Conservation (phyloP, 345 rosid species). For the Rubroshorea leprosula region DNA sequence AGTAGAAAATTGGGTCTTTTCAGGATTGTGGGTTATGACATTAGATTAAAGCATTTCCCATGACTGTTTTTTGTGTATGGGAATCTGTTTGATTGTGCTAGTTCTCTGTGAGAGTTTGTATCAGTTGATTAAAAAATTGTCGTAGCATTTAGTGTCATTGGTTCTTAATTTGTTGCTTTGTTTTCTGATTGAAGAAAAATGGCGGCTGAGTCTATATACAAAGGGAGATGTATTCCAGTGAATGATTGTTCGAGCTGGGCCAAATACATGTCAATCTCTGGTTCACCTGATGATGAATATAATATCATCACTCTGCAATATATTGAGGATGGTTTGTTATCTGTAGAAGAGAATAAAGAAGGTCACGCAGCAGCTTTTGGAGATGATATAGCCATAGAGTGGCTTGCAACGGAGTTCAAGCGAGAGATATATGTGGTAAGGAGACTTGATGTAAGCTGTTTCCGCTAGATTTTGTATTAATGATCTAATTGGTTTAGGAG, state of each 20-base stretch:
- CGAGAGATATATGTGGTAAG: conserved; percentile 89
- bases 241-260: conserved; percentile 84
- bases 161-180: conserved; percentile 18
- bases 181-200: conserved; percentile 56
- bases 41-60: no score
- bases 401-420: conserved; percentile 93
- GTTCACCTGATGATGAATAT: conserved; percentile 82
- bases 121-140: background rate
- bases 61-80: no score
- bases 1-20: no score
- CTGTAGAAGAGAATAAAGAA: conserved; percentile 75
- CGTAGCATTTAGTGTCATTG: conserved; percentile 6
- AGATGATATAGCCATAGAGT: conserved; percentile 96
- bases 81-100: background rate
- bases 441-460: background rate
- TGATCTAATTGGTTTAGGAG: no score
- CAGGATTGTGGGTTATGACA: no score
- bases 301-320: conserved; percentile 88
- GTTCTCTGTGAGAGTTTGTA: background rate
- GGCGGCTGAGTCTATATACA: conserved; percentile 90
- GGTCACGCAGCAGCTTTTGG: conserved; percentile 97
- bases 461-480: no score
- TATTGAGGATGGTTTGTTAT: conserved; percentile 87
- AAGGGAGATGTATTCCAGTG: conserved; percentile 86
- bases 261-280: conserved; percentile 90